Evolutionary conservation across 2,329 filamentous ascomycete species (phyloP).

Genomic region (Paraphaeosphaeria minitans): DNA sequence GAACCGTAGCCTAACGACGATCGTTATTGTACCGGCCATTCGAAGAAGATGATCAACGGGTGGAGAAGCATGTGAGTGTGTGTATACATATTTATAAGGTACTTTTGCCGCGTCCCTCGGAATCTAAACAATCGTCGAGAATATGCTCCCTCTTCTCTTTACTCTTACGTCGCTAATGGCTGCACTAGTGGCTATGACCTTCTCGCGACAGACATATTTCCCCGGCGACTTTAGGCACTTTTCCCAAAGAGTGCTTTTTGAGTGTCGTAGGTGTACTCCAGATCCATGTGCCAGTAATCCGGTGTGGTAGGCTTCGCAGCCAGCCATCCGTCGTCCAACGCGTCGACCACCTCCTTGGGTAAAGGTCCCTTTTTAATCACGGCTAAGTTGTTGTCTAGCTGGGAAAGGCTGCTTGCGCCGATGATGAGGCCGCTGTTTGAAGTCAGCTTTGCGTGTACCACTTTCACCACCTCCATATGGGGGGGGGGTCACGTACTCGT

Average conservation of each 20-base stretch:
- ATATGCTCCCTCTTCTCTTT: too few species aligned
- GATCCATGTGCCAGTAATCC: conserved; percentile 4
- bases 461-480: neutral
- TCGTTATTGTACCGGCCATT: too few species aligned
- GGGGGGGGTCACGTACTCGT: conserved; percentile 44
- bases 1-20: too few species aligned
- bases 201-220: neutral
- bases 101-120: too few species aligned
- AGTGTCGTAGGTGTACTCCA: conserved; percentile 7
- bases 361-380: neutral
- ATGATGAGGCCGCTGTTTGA: neutral
- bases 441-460: neutral
- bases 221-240: neutral
- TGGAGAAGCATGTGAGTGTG: too few species aligned
- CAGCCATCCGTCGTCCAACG: neutral
- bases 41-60: too few species aligned
- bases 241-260: conserved; percentile 4
- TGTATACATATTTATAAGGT: too few species aligned
- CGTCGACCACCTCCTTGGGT: neutral
- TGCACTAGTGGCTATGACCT: neutral
- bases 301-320: neutral
- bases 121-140: too few species aligned
- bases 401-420: neutral
- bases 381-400: neutral
- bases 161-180: neutral